These are phyloP conservation scores for Aureobasidium sp. DNA, from an alignment of 2,329 filamentous ascomycete species.

Conservation along the genomic window DNA sequence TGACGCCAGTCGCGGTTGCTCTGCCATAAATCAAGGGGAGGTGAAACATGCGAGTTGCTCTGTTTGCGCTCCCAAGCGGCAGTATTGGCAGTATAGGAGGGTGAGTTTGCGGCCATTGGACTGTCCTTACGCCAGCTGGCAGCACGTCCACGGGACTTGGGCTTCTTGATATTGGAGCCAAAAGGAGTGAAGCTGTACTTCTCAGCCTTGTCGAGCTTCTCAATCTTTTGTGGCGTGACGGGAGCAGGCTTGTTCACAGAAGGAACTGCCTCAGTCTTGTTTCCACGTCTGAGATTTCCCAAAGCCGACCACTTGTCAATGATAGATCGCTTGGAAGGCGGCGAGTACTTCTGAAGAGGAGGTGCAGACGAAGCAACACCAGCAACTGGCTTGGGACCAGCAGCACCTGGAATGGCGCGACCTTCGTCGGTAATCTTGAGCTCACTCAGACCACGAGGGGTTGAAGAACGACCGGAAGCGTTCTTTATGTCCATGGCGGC, in stretches of 20 bases:
- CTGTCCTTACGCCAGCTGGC: constrained; percentile 28
- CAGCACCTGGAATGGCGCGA: constrained; percentile 21
- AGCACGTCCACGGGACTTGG: constrained; percentile 26
- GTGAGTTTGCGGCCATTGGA: constrained; percentile 22
- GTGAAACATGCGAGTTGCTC: constrained; percentile 18
- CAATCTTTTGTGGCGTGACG: constrained; percentile 23
- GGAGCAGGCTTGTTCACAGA: constrained; percentile 34
- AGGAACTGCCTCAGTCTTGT: constrained; percentile 33
- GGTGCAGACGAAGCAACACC: constrained; percentile 25
- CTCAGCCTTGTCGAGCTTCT: constrained; percentile 25
- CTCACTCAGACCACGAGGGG: constrained; percentile 49
- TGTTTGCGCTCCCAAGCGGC: constrained; percentile 29
- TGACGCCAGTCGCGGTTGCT: constrained; percentile 45
- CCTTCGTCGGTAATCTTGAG: constrained; percentile 46
- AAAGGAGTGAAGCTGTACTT: constrained; percentile 27
- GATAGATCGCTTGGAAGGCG: constrained; percentile 56
- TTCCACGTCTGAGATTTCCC: constrained; percentile 73
- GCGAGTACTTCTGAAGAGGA: constrained; percentile 48
- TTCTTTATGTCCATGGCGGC: constrained; percentile 35
- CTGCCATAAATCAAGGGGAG: constrained; percentile 31
- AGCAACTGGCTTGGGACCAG: constrained; percentile 26
- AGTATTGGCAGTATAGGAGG: constrained; percentile 28
- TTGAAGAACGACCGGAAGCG: constrained; percentile 41
- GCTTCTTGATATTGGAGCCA: constrained; percentile 29
- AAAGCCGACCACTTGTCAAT: constrained; percentile 86